Evolutionary conservation across 148 eudicot genomes (phyloP).

Genomic region (Rhododendron griersonianum): DNA sequence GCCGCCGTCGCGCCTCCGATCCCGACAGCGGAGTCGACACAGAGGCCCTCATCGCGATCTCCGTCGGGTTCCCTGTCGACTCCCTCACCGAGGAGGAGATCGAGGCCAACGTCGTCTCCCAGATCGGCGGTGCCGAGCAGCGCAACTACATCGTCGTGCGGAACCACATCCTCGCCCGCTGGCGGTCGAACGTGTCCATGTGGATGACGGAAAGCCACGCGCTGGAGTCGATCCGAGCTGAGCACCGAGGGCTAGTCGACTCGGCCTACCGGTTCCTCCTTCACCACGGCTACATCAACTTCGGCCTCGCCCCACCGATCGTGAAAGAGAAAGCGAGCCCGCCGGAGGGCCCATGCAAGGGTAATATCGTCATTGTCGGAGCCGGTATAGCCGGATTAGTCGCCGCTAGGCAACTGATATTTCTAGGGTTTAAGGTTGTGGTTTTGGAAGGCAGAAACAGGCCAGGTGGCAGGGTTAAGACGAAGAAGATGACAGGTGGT

Average conservation of each 20-base stretch:
- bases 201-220: constrained; percentile 53
- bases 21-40: constrained; percentile 48
- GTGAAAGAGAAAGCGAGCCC: constrained; percentile 20
- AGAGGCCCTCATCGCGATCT: constrained; percentile 80
- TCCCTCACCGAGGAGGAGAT: constrained; percentile 90
- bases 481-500: constrained; percentile 49
- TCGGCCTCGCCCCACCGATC: constrained; percentile 65
- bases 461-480: constrained; percentile 84
- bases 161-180: constrained; percentile 66
- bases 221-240: constrained; percentile 39
- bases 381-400: constrained; percentile 82
- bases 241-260: constrained; percentile 46
- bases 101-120: constrained; percentile 50
- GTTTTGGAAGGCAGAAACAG: constrained; percentile 67
- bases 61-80: constrained; percentile 86
- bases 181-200: constrained; percentile 63
- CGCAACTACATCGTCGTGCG: constrained; percentile 62
- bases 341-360: constrained; percentile 13
- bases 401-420: constrained; percentile 70
- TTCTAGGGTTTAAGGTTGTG: constrained; percentile 79
- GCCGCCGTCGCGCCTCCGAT: constrained; percentile 31
- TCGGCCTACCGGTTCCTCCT: constrained; percentile 58
- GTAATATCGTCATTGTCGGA: constrained; percentile 58
- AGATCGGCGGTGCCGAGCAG: constrained; percentile 49
- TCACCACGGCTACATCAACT: constrained; percentile 79